A percentile compares a stretch with the other conserved stretches of the same genome.
Evolutionary conservation across 371 early-diverging fungal genomes (phyloP).

Genomic region (Dinochytrium kinnereticum): DNA sequence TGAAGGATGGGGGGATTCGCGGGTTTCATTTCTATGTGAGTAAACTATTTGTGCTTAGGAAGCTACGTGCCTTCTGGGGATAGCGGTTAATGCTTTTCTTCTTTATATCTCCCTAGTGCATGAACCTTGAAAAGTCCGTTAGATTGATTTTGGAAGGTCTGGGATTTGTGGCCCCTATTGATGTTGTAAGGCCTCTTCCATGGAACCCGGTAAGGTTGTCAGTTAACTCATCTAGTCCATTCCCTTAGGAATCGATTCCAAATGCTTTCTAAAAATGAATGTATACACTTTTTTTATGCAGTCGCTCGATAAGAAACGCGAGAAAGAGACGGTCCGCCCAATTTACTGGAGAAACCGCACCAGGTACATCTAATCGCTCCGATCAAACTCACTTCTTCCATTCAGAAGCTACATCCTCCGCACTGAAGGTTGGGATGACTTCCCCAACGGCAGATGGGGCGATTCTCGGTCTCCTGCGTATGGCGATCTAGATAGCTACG

Average conservation of each 20-base stretch:
- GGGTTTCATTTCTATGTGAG: conserved; percentile 55
- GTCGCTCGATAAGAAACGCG: conserved; percentile 79
- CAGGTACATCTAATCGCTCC: too few relatives aligned
- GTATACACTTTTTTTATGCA: too few relatives aligned
- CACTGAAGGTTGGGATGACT: conserved; percentile 97
- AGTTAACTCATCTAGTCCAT: too few relatives aligned
- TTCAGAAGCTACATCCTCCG: conserved; percentile 91
- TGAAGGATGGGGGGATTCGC: conserved; percentile 69
- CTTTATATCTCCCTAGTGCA: too few relatives aligned
- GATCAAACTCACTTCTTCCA: too few relatives aligned
- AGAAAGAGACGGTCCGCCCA: conserved; percentile 95
- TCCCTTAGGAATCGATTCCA: too few relatives aligned
- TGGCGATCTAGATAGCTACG: conserved; percentile 93
- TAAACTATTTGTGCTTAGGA: not conserved
- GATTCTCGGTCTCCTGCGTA: conserved; percentile 91
- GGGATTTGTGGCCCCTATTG: conserved; percentile 74
- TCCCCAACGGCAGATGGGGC: conserved; percentile 98
- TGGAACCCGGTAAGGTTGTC: conserved; percentile 92
- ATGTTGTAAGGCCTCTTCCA: conserved; percentile 84
- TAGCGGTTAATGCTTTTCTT: conserved; percentile 45
- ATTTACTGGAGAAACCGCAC: conserved; percentile 97
- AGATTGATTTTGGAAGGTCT: conserved; percentile 82
- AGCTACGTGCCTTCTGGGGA: too few relatives aligned
- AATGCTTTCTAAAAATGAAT: too few relatives aligned
- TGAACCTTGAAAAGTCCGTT: conserved; percentile 89